phyloP scores from a whole-genome alignment of 768 basidiomycete genomes.

The Scleroderma bovista region DNA sequence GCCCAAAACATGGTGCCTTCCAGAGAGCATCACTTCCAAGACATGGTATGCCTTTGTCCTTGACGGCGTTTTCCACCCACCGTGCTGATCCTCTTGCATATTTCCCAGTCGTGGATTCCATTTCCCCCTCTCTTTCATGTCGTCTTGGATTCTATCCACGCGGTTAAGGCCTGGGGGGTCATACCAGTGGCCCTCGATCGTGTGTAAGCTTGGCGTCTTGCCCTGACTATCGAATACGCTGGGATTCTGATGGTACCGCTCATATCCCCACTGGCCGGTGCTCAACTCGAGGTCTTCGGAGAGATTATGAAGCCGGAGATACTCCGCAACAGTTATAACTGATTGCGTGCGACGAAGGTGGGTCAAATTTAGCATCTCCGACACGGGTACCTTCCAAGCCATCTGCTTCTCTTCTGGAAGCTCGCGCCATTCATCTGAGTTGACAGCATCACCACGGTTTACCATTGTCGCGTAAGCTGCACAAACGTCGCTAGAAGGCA shows the following conservation, averaged over 20 bases:
- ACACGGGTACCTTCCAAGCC: slow-evolving; percentile 32
- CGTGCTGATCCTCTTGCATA: slow-evolving; percentile 8
- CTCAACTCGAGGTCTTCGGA: slow-evolving; percentile 29
- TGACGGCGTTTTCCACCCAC: slow-evolving; percentile 19
- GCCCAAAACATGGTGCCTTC: slow-evolving; percentile 14
- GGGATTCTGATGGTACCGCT: slow-evolving; percentile 28
- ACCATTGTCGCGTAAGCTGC: slow-evolving; percentile 39
- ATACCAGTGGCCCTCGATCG: slow-evolving; percentile 37
- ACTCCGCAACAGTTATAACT: slow-evolving; percentile 40
- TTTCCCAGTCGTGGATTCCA: slow-evolving; percentile 18
- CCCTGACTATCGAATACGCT: slow-evolving; percentile 20
- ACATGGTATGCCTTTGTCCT: slow-evolving; percentile 15
- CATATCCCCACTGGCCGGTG: slow-evolving; percentile 35
- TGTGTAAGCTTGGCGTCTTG: slow-evolving; percentile 22
- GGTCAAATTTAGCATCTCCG: slow-evolving; percentile 38
- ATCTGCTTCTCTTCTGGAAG: slow-evolving; percentile 32
- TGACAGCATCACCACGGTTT: slow-evolving; percentile 39
- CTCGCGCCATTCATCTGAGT: slow-evolving; percentile 37
- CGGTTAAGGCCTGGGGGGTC: slow-evolving; percentile 33
- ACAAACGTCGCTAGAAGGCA: slow-evolving; percentile 27
- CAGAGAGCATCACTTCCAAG: slow-evolving; percentile 15
- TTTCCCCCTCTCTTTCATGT: slow-evolving; percentile 28
- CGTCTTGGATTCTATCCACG: slow-evolving; percentile 32
- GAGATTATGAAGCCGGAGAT: slow-evolving; percentile 36
- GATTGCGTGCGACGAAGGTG: slow-evolving; percentile 32